Percentiles rank a stretch among this genome's conserved stretches.
Evolutionary conservation across 768 basidiomycete genomes (phyloP).

Genomic region (Lepiota venenata): DNA sequence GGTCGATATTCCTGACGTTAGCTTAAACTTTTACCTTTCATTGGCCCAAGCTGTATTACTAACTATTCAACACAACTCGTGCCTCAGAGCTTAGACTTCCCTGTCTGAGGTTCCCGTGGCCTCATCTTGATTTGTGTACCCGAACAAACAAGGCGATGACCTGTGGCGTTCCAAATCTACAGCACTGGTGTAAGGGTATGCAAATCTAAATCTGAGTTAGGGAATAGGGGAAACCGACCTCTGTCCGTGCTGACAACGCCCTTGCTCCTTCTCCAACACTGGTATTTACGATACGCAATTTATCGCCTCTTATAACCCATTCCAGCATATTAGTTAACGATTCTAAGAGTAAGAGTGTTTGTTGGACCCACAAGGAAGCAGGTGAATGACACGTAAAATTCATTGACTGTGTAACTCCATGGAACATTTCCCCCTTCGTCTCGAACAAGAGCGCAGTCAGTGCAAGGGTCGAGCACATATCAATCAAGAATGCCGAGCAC

Average conservation of each 20-base stretch:
- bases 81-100: too few species aligned
- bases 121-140: constrained; percentile 56
- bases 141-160: constrained; percentile 49
- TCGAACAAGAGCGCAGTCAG: constrained; percentile 32
- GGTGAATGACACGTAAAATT: constrained; percentile 56
- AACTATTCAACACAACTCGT: too few species aligned
- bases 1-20: too few species aligned
- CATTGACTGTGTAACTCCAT: constrained; percentile 48
- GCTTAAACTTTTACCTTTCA: too few species aligned
- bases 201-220: too few species aligned
- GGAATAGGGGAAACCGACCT: constrained; percentile 28
- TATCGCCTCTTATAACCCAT: constrained; percentile 38
- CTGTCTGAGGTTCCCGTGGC: constrained; percentile 29
- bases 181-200: background rate
- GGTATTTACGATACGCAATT: constrained; percentile 47
- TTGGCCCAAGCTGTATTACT: too few species aligned
- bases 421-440: constrained; percentile 19
- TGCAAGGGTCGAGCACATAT: constrained; percentile 53
- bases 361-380: constrained; percentile 37
- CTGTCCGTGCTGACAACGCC: constrained; percentile 44
- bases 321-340: too few species aligned
- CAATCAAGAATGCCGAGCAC: constrained; percentile 51
- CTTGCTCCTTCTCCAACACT: constrained; percentile 48
- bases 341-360: background rate
- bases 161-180: constrained; percentile 56